Conservation (phyloP, 2,329 filamentous ascomycete genomes). For the Tothia fuscella region DNA sequence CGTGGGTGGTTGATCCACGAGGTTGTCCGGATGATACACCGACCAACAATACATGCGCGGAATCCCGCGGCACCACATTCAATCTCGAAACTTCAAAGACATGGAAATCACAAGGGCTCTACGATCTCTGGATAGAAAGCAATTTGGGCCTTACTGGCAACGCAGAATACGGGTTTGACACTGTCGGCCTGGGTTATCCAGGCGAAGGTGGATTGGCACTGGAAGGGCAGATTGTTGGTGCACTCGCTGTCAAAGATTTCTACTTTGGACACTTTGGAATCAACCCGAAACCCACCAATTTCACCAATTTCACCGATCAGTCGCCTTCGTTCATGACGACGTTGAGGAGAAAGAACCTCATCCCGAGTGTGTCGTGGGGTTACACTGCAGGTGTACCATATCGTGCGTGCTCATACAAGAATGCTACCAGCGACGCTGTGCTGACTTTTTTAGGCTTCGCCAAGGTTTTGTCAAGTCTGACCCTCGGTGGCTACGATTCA, state of each 20-base stretch:
- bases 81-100: slow-evolving; percentile 40
- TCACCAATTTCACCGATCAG: slow-evolving; percentile 38
- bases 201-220: slow-evolving; percentile 30
- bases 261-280: slow-evolving; percentile 37
- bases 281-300: slow-evolving; percentile 38
- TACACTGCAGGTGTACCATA: slow-evolving; percentile 68
- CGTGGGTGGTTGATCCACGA: slow-evolving; percentile 52
- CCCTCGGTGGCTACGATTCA: slow-evolving; percentile 58
- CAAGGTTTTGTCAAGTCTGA: slow-evolving; percentile 37
- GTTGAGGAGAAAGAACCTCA: slow-evolving; percentile 45
- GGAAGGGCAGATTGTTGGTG: slow-evolving; percentile 30
- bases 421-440: neutral
- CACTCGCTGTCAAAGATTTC: slow-evolving; percentile 28
- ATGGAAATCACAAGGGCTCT: slow-evolving; percentile 49
- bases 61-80: slow-evolving; percentile 48
- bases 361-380: slow-evolving; percentile 62
- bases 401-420: slow-evolving; percentile 32
- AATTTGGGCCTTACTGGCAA: slow-evolving; percentile 49
- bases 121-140: slow-evolving; percentile 44
- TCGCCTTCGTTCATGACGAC: slow-evolving; percentile 40
- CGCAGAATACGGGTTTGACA: slow-evolving; percentile 50
- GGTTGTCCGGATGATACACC: slow-evolving; percentile 36
- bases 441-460: slow-evolving; percentile 17
- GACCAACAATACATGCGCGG: slow-evolving; percentile 32
- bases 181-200: slow-evolving; percentile 27